These are phyloP conservation scores for Zygoascus ofunaensis DNA, from an alignment of 805 yeast genomes.

Conservation along the genomic window DNA sequence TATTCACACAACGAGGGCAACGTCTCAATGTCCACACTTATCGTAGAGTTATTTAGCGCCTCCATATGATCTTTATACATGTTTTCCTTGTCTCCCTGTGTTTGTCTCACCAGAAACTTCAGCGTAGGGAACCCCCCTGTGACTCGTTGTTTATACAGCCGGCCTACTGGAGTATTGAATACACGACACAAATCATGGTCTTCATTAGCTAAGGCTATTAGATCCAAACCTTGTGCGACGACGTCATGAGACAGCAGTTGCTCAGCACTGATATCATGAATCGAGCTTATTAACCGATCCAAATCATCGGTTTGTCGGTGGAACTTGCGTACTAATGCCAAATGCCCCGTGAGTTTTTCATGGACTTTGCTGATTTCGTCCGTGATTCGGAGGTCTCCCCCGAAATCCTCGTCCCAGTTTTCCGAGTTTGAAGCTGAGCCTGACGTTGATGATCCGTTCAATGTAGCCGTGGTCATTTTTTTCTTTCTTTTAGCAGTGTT, in stretches of 20 bases:
- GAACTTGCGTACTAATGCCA: constrained; percentile 16
- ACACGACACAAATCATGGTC: constrained; percentile 14
- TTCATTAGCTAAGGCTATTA: constrained; percentile 23
- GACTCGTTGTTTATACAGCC: constrained; percentile 4
- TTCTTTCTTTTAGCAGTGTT: no score
- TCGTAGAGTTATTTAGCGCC: not conserved
- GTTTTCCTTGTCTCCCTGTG: not conserved
- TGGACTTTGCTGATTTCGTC: constrained; percentile 6
- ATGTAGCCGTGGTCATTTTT: no score
- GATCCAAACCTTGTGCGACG: constrained; percentile 23
- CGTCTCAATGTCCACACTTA: not conserved
- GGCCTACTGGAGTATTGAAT: constrained; percentile 19
- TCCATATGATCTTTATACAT: no score
- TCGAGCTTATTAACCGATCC: constrained; percentile 14
- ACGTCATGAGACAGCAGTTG: constrained; percentile 2
- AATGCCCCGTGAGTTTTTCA: constrained; percentile 16
- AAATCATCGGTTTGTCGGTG: constrained; percentile 15
- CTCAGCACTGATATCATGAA: constrained; percentile 1
- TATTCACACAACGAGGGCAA: not conserved
- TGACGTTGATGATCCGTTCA: no score
- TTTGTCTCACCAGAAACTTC: not conserved
- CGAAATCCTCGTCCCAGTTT: constrained; percentile 59
- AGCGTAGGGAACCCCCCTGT: constrained; percentile 1
- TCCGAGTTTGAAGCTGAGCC: no score
- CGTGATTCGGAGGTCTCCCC: constrained; percentile 19